Percentiles rank a stretch among this genome's conserved stretches.
Evolutionary conservation across 768 basidiomycete genomes (phyloP).

Genomic region (Plicaturopsis crispa): DNA sequence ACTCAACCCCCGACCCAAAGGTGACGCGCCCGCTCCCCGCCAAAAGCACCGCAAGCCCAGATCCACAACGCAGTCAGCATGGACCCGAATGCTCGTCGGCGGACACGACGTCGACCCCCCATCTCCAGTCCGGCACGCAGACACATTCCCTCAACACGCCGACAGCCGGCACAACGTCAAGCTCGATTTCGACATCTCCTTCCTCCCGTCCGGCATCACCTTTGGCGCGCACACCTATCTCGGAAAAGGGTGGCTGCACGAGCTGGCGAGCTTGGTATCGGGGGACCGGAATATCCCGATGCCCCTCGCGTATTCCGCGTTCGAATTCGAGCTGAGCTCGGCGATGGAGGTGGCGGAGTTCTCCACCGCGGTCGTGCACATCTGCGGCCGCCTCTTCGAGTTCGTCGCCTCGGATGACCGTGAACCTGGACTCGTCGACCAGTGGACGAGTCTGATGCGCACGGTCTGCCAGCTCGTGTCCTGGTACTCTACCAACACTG

Average conservation of each 20-base stretch:
- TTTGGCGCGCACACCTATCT: constrained; percentile 49
- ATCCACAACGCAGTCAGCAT: constrained; percentile 2
- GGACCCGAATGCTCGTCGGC: constrained; percentile 3
- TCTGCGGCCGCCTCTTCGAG: constrained; percentile 37
- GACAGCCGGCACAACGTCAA: constrained; percentile 18
- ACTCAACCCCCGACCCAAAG: constrained; percentile 24
- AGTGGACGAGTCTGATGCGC: constrained; percentile 33
- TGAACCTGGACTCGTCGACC: constrained; percentile 15
- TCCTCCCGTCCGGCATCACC: constrained; percentile 41
- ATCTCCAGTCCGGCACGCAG: background rate
- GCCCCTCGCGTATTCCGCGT: constrained; percentile 24
- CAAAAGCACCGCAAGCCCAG: constrained; percentile 11
- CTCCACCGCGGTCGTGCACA: constrained; percentile 31
- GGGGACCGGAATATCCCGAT: constrained; percentile 15
- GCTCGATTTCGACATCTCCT: constrained; percentile 45
- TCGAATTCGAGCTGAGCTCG: constrained; percentile 30
- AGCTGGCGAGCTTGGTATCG: constrained; percentile 38
- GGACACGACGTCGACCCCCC: background rate
- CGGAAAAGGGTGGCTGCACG: constrained; percentile 51
- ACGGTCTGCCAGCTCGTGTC: constrained; percentile 38
- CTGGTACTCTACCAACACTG: constrained; percentile 28
- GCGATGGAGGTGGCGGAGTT: constrained; percentile 38
- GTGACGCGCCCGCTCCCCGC: constrained; percentile 3
- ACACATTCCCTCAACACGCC: constrained; percentile 9
- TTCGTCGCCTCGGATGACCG: constrained; percentile 25